These are phyloP conservation scores for Globisporangium alternatum DNA, from an alignment of 352 stramenopile genomes.

Conservation along the genomic window DNA sequence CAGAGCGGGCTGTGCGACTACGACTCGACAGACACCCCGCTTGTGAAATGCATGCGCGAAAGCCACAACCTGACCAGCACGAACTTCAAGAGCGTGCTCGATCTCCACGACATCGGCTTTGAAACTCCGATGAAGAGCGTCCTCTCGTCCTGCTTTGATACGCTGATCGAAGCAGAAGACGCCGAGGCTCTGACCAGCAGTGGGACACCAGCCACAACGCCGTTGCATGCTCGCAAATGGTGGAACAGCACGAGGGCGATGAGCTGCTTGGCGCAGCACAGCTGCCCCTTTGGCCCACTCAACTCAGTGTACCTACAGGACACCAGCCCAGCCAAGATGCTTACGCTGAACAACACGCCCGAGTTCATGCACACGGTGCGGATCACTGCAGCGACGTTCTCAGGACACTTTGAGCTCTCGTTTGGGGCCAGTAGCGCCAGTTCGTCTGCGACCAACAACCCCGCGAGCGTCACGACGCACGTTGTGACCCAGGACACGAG, in stretches of 20 bases:
- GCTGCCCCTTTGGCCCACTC: slow-evolving; percentile 26
- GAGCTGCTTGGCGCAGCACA: slow-evolving; percentile 14
- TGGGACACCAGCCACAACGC: not conserved
- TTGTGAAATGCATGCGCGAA: slow-evolving; percentile 13
- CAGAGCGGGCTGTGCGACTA: slow-evolving; percentile 12
- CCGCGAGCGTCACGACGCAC: not conserved
- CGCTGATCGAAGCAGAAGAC: not conserved
- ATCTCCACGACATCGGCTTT: not conserved
- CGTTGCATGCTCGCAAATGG: slow-evolving; percentile 6
- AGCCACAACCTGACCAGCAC: not conserved
- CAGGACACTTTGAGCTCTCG: slow-evolving; percentile 14
- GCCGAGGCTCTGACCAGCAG: not conserved
- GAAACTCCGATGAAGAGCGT: slow-evolving; percentile 1
- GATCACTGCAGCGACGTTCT: slow-evolving; percentile 6
- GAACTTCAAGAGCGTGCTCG: not conserved
- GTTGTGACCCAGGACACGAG: not conserved
- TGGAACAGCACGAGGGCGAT: slow-evolving; percentile 17
- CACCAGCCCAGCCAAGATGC: not conserved
- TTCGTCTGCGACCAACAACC: not conserved
- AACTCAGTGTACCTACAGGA: not conserved
- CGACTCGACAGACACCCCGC: not conserved
- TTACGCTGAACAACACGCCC: slow-evolving; percentile 15
- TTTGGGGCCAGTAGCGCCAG: slow-evolving; percentile 1
- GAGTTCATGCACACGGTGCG: slow-evolving; percentile 5
- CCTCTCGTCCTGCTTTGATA: slow-evolving; percentile 6